phyloP scores from a whole-genome alignment of 2,329 filamentous ascomycete genomes.

The Fusarium sp. region DNA sequence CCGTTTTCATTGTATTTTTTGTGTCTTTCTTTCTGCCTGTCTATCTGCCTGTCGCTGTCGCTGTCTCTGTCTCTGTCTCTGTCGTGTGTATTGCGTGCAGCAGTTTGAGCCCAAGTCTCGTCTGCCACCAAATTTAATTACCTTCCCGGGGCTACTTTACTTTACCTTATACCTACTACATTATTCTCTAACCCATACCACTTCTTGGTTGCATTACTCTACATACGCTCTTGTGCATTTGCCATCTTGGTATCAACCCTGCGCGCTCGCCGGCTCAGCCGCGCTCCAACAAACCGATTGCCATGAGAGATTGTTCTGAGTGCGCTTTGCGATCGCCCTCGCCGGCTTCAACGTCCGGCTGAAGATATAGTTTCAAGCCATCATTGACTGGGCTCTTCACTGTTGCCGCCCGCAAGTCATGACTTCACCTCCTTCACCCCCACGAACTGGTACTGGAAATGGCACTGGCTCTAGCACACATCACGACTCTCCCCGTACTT shows the following conservation, averaged over 20 bases:
- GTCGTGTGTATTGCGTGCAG: constrained; percentile 10
- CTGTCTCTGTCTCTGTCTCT: not conserved
- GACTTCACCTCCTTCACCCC: constrained; percentile 44
- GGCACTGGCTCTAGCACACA: constrained; percentile 34
- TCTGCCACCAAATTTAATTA: not conserved
- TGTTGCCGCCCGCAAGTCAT: constrained; percentile 37
- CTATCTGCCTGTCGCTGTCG: not conserved
- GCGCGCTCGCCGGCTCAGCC: constrained; percentile 37
- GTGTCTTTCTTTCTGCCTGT: not conserved
- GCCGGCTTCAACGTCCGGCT: constrained; percentile 38
- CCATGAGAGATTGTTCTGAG: constrained; percentile 41
- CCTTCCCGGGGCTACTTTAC: not conserved
- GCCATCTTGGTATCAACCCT: not conserved
- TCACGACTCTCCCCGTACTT: constrained; percentile 38
- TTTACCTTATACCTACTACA: not conserved
- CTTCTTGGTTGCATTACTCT: not conserved
- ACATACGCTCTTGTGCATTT: not conserved
- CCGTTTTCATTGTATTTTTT: constrained; percentile 6
- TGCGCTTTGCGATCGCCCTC: constrained; percentile 42
- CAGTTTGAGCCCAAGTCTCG: not conserved
- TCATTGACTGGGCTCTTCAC: constrained; percentile 8
- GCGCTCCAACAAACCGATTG: constrained; percentile 36
- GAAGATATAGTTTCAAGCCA: constrained; percentile 25
- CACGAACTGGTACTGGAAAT: constrained; percentile 40
- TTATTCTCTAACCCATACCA: not conserved